These are phyloP conservation scores for Panicum hallii DNA, from an alignment of 202 grass and related monocot genomes.

Conservation along the genomic window DNA sequence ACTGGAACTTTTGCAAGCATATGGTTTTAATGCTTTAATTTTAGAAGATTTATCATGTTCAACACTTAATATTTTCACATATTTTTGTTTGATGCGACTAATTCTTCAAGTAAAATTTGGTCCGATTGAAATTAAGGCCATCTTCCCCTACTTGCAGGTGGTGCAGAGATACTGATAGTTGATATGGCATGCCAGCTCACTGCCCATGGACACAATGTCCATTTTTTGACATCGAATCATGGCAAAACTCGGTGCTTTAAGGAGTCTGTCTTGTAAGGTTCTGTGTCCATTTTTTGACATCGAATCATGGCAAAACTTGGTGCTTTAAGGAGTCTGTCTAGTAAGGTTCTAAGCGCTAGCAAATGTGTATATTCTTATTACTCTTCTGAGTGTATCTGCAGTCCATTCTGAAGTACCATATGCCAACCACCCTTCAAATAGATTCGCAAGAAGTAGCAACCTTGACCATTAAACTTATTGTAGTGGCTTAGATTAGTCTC, in stretches of 20 bases:
- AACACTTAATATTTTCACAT: not conserved
- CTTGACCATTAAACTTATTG: not conserved
- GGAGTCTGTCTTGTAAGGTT: conserved; percentile 57
- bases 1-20: not conserved
- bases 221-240: conserved; percentile 61
- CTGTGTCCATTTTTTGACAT: conserved; percentile 57
- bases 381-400: not conserved
- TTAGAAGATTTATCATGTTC: not conserved
- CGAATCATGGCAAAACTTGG: conserved; percentile 59
- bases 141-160: conserved; percentile 40
- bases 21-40: conserved; percentile 13
- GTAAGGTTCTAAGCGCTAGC: conserved; percentile 22
- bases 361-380: not conserved
- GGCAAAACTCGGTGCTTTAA: conserved; percentile 61
- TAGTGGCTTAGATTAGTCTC: not conserved
- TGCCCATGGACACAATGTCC: conserved; percentile 54
- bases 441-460: not conserved
- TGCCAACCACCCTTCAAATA: not conserved
- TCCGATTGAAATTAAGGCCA: not conserved
- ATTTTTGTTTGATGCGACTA: not conserved
- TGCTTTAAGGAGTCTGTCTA: conserved; percentile 63
- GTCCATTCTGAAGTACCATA: not conserved
- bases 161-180: conserved; percentile 60
- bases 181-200: conserved; percentile 62
- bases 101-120: conserved; percentile 4